Percentiles rank a stretch among this genome's conserved stretches.
Conservation (phyloP, 192 early-diverging fungal species). For the Linnemannia hyalina region DNA sequence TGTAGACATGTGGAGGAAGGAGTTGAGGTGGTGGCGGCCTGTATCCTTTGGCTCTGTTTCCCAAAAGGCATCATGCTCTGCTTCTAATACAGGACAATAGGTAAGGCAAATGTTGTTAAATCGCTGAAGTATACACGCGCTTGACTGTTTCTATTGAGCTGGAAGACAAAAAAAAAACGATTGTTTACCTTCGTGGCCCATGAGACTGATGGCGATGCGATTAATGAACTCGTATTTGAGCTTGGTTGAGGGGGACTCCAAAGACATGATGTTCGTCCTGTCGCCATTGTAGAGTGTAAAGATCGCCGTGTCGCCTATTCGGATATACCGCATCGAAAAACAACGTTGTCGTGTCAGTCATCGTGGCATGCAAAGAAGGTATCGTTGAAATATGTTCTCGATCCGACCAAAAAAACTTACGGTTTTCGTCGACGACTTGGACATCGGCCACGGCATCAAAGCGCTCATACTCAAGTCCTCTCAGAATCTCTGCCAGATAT, state of each 20-base stretch:
- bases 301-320: conserved; percentile 28
- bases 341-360: too few species aligned
- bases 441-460: conserved; percentile 24
- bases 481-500: conserved; percentile 21
- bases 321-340: not conserved
- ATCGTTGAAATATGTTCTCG: not conserved
- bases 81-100: not conserved
- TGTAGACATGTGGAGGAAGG: not conserved
- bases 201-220: conserved; percentile 22
- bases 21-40: not conserved
- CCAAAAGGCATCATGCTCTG: not conserved
- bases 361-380: too few species aligned
- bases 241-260: conserved; percentile 46
- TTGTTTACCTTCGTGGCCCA: conserved; percentile 32
- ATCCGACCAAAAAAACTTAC: not conserved
- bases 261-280: conserved; percentile 38
- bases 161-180: not conserved
- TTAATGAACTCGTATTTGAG: conserved; percentile 51
- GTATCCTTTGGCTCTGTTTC: not conserved
- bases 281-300: conserved; percentile 38
- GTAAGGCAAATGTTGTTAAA: not conserved
- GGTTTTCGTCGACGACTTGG: conserved; percentile 28
- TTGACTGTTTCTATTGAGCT: not conserved
- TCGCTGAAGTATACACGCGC: not conserved
- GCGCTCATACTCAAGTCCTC: conserved; percentile 30